A percentile compares a stretch with the other conserved stretches of the same genome.
Evolutionary conservation across 73 alveolate genomes (phyloP).

Genomic region (Symbiodinium natans): DNA sequence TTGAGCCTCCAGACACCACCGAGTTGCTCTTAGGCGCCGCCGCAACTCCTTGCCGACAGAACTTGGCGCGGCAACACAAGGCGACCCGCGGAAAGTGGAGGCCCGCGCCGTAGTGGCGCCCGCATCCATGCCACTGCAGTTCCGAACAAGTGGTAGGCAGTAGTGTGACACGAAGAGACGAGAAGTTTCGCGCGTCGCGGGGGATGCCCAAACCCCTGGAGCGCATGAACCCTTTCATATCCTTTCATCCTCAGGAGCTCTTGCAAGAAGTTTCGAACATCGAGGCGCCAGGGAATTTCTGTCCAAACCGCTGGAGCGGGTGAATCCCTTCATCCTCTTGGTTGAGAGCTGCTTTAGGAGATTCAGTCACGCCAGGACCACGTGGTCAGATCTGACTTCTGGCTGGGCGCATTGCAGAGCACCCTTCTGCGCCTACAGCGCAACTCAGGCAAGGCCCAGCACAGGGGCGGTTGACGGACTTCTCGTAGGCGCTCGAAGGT

Average conservation of each 20-base stretch:
- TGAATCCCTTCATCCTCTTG: no score
- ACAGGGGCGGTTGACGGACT: neutral
- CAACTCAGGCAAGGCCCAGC: neutral
- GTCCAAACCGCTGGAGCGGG: no score
- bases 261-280: conserved; percentile 32
- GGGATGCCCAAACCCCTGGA: no score
- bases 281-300: neutral
- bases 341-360: no score
- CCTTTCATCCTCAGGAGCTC: conserved; percentile 36
- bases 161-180: no score
- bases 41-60: conserved; percentile 20
- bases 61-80: conserved; percentile 5
- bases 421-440: conserved; percentile 7
- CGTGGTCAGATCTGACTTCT: conserved; percentile 19
- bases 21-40: neutral
- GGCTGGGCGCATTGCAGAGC: conserved; percentile 35
- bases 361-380: neutral
- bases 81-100: conserved; percentile 23
- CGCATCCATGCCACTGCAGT: no score
- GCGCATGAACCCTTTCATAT: no score
- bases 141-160: no score
- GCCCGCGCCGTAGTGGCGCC: no score
- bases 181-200: no score
- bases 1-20: neutral
- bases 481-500: neutral